Conservation (phyloP, 495 filamentous ascomycete species). For the Annulohypoxylon stygium region DNA sequence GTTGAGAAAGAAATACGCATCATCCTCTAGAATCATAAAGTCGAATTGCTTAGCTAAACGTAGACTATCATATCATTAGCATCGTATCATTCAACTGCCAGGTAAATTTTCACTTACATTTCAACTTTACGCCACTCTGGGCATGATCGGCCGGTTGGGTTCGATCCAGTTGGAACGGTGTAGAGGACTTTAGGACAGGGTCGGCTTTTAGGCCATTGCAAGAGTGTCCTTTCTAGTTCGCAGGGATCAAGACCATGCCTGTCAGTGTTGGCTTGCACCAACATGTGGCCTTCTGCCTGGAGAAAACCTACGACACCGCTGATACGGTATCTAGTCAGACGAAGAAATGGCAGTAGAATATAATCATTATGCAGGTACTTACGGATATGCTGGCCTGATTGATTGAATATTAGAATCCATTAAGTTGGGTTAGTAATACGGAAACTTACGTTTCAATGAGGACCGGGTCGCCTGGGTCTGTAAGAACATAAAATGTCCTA, state of each 20-base stretch:
- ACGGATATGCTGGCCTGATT: conserved; percentile 26
- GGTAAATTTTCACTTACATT: conserved; percentile 1
- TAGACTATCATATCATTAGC: neutral
- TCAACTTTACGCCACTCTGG: conserved; percentile 26
- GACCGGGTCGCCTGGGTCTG: conserved; percentile 17
- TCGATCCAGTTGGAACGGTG: conserved; percentile 24
- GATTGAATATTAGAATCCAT: conserved; percentile 8
- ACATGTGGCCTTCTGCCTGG: conserved; percentile 9
- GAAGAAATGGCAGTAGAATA: neutral
- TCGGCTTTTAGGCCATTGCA: conserved; percentile 14
- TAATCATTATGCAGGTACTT: neutral
- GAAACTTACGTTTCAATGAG: conserved; percentile 25
- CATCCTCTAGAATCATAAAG: conserved; percentile 25
- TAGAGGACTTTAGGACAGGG: conserved; percentile 16
- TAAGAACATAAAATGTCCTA: conserved; percentile 24
- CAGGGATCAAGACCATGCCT: conserved; percentile 11
- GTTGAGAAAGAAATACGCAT: conserved; percentile 27
- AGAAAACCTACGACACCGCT: conserved; percentile 23
- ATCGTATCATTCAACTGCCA: too few species aligned
- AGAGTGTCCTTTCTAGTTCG: conserved; percentile 12
- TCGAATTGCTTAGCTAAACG: conserved; percentile 22
- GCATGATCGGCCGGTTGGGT: conserved; percentile 24
- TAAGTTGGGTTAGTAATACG: neutral
- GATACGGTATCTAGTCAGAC: neutral
- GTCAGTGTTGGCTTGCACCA: conserved; percentile 20